Evolutionary conservation across 2,329 filamentous ascomycete species (phyloP).

Genomic region (Nigrospora osmanthi): DNA sequence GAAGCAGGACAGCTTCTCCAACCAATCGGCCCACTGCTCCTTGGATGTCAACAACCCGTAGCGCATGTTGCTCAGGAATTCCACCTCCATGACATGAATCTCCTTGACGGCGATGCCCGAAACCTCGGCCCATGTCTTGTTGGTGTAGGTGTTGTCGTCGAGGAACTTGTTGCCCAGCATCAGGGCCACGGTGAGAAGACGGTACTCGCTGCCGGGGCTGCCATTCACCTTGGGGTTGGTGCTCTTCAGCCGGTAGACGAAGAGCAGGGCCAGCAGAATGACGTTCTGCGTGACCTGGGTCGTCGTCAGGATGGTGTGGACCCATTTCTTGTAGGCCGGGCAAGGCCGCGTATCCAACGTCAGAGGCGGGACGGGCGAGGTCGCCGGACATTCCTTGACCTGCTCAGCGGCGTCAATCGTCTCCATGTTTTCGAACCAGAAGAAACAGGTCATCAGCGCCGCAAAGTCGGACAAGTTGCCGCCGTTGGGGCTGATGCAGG

Average conservation of each 20-base stretch:
- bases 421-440: constrained; percentile 92
- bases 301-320: constrained; percentile 79
- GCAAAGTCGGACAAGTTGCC: constrained; percentile 77
- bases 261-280: constrained; percentile 79
- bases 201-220: constrained; percentile 86
- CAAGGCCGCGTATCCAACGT: constrained; percentile 67
- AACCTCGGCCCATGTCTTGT: constrained; percentile 98
- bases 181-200: constrained; percentile 84
- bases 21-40: constrained; percentile 81
- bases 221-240: constrained; percentile 85
- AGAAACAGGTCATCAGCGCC: constrained; percentile 88
- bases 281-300: constrained; percentile 97
- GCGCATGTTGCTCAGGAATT: constrained; percentile 97
- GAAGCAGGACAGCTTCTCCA: constrained; percentile 74
- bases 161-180: constrained; percentile 99
- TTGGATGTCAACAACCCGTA: constrained; percentile 86
- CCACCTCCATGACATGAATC: constrained; percentile 99
- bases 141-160: constrained; percentile 98
- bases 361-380: constrained; percentile 39
- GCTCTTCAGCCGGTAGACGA: constrained; percentile 88
- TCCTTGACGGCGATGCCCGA: constrained; percentile 89
- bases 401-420: constrained; percentile 69
- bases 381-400: constrained; percentile 29
- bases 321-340: constrained; percentile 86
- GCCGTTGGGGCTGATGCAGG: constrained; percentile 66